A percentile compares a stretch with the other conserved stretches of the same genome.
Evolutionary conservation across 768 basidiomycete species (phyloP).

Genomic region (Kwoniella sp.): DNA sequence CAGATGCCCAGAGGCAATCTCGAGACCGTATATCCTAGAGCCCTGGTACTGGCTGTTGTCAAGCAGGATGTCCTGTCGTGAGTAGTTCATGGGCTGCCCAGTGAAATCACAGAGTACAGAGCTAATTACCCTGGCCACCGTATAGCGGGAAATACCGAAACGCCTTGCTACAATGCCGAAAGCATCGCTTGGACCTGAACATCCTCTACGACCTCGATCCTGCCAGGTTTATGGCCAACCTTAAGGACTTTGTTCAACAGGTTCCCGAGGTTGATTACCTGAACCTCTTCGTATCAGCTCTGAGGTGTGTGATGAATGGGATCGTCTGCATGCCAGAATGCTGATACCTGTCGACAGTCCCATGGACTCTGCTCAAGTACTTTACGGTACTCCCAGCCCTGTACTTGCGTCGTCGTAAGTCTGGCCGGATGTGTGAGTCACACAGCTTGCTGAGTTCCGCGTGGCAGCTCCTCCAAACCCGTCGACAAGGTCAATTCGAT

Average conservation of each 20-base stretch:
- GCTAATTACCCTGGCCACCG: too few relatives aligned
- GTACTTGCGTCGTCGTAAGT: conserved; percentile 10
- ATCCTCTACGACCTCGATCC: conserved; percentile 78
- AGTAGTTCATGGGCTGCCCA: conserved; percentile 41
- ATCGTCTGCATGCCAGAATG: neutral
- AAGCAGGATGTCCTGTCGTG: conserved; percentile 69
- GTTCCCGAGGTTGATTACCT: conserved; percentile 85
- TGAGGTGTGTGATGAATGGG: conserved; percentile 60
- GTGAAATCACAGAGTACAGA: conserved; percentile 11
- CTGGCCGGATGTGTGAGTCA: too few relatives aligned
- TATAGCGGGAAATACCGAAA: conserved; percentile 70
- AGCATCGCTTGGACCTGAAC: conserved; percentile 87
- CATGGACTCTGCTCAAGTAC: conserved; percentile 8
- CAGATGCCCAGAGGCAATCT: conserved; percentile 98
- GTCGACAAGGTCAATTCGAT: conserved; percentile 58
- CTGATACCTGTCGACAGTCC: conserved; percentile 1
- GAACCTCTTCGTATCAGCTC: conserved; percentile 79
- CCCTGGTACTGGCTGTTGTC: conserved; percentile 81
- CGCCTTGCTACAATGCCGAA: conserved; percentile 84
- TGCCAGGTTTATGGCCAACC: conserved; percentile 60
- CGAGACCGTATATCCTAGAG: conserved; percentile 89
- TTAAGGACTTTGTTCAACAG: conserved; percentile 73
- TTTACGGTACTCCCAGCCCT: conserved; percentile 8
- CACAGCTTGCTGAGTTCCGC: neutral
- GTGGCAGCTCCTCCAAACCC: neutral